These are phyloP conservation scores for Cryptococcus deneoformans DNA, from an alignment of 1,284 basidiomycete genomes.

Conservation along the genomic window DNA sequence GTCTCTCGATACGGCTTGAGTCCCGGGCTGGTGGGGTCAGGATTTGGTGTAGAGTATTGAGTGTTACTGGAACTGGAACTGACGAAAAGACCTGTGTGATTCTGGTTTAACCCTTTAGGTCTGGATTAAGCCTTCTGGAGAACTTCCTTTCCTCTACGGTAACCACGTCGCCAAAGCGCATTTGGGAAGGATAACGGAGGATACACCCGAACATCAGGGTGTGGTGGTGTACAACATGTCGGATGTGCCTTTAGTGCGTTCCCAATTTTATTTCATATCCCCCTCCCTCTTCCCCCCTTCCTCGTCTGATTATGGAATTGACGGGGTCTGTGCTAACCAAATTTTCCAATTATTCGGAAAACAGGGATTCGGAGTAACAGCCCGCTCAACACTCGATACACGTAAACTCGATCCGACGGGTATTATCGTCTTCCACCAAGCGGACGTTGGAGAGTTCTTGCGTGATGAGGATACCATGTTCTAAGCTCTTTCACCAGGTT, in stretches of 20 bases:
- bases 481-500: slow-evolving; percentile 16
- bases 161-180: slow-evolving; percentile 99
- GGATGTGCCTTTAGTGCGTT: slow-evolving; percentile 78
- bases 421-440: slow-evolving; percentile 98
- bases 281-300: background rate
- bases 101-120: slow-evolving; percentile 58
- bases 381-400: slow-evolving; percentile 92
- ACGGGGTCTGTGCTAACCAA: too few species aligned
- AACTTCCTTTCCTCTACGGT: slow-evolving; percentile 98
- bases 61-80: too few species aligned
- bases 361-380: slow-evolving; percentile 97
- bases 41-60: too few species aligned
- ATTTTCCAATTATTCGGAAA: background rate
- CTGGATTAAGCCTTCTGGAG: slow-evolving; percentile 99
- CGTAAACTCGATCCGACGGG: slow-evolving; percentile 97
- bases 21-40: too few species aligned
- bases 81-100: background rate
- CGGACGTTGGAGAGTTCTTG: slow-evolving; percentile 96
- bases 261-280: background rate
- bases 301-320: background rate
- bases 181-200: slow-evolving; percentile 97
- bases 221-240: slow-evolving; percentile 97
- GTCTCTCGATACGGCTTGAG: too few species aligned
- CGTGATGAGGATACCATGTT: slow-evolving; percentile 74
- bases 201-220: slow-evolving; percentile 96